Evolutionary conservation across 768 basidiomycete genomes (phyloP), one percentile per base, ranked within the genome.

Genomic region (Candolleomyces efflorescens): DNA sequence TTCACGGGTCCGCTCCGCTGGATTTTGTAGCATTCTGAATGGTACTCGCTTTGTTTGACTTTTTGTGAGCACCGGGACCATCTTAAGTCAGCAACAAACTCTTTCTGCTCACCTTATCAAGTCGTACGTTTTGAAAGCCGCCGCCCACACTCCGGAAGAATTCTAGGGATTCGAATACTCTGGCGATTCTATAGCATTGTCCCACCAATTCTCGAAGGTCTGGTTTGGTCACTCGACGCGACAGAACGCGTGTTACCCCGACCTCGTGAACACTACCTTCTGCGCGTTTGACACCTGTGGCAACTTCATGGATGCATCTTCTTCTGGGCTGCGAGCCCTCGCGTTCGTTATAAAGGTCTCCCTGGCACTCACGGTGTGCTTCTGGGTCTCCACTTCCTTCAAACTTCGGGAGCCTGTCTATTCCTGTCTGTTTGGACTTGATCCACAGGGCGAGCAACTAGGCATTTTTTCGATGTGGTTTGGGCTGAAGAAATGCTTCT

Each of bases 401-500:
- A n/a, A 32, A 32, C 32, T 32, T 32, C 7, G 32, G 11, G 49
- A 17, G 23, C 3, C 47, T 48, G 15, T 26, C 47, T 26, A 48
- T 27, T 32, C 49, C 13, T 15, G 20, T 20, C 46, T 20, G 13
- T 32, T 32, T 5, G 32, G 11, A 5, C 32, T 32, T 7, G 6
- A 32, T 32, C 32, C 32, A 7, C 32, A 32, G 32, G 32, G 32
- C 27, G n/a, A 49, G 32, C 9, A 22, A 12, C 27, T 44, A 24
- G 56, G 13, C 44, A 27, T 26, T 24, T 5, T 53, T 15, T 23
- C 11, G 12, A 58, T 58, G 56, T 23, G 43, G 43, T 10, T 60
- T 67, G 53, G 59, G 62, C 55, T 46, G 27, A 37, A 49, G 37
- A 22, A 54, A 22, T 46, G 65, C 10, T 17, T 54, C 51, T 59